Evolutionary conservation across 2,329 filamentous ascomycete species (phyloP), one percentile per base, ranked within the genome.

Genomic region (Corniculantispora saksenae): DNA sequence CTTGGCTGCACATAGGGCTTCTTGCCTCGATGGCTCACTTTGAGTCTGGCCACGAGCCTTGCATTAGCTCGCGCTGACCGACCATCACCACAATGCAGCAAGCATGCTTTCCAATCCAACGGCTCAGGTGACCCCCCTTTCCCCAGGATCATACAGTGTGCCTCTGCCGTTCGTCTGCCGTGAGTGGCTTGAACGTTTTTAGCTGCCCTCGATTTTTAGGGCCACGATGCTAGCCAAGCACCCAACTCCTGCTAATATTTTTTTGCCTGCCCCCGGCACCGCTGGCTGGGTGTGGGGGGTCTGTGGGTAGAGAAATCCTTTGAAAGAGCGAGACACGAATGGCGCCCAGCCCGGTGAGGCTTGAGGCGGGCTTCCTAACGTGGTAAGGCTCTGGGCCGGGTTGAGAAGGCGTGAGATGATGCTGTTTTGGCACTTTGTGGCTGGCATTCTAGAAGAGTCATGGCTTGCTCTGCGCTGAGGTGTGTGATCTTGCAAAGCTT

Each of bases 371-470:
- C 38, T 43, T 57, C 35, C 38, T 57, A 57, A 45, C 21, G 21
- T 12, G 54, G 54, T 17, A 57, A 57, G 54, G 54, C 54, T 57
- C 21, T 17, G 23, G 35, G 23, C n/a, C 15, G 13, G 38, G 38
- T 19, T n/a, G 10, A 23, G 32, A 21, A 38, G 51, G 38, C 15
- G 38, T 27, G 40, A 58, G 38, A 58, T 32, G 55, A 32, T n/a
- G 19, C 38, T 45, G 5, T 27, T 47, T 57, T 45, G 40, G 54
- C 54, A 17, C 10, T 47, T 47, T 47, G 55, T 58, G 55, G 38
- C 55, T 58, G 55, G 55, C 55, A 58, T 58, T 58, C 55, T 47
- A 58, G 55, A 58, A 58, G 55, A 57, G 35, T 47, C 54, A 40
- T n/a, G 19, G 55, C 9, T n/a, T 8, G 55, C 9, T 38, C n/a